Evolutionary conservation across 495 filamentous ascomycete genomes (phyloP).

Genomic region (Bombardia bombarda): DNA sequence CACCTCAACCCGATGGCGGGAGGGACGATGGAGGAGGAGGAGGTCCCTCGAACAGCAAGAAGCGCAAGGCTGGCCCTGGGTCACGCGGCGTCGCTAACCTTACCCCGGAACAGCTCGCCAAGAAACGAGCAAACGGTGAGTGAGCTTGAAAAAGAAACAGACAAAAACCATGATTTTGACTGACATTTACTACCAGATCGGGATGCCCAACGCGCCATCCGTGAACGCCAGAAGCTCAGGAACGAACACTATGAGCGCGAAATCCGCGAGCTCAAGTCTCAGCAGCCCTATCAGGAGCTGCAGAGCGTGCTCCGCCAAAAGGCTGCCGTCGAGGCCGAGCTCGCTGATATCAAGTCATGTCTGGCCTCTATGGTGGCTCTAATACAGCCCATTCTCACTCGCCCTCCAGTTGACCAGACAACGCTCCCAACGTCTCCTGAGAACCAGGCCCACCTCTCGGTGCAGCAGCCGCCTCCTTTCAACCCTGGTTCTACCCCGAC

Average conservation of each 20-base stretch:
- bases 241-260: conserved; percentile 53
- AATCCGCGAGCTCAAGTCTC: conserved; percentile 44
- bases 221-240: conserved; percentile 66
- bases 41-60: conserved; percentile 8
- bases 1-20: not conserved
- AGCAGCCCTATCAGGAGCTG: conserved; percentile 73
- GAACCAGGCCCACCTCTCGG: not conserved
- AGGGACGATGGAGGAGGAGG: not conserved
- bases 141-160: too few species aligned
- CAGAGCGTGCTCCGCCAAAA: conserved; percentile 62
- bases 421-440: conserved; percentile 5
- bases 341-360: conserved; percentile 56
- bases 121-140: conserved; percentile 69
- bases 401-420: not conserved
- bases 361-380: conserved; percentile 53
- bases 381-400: conserved; percentile 51
- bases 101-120: conserved; percentile 60
- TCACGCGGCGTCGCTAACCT: conserved; percentile 60
- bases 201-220: conserved; percentile 75
- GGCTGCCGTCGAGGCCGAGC: conserved; percentile 62
- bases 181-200: conserved; percentile 40
- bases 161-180: not conserved
- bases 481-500: conserved; percentile 26
- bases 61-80: conserved; percentile 27
- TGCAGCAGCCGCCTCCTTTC: conserved; percentile 12